phyloP scores from a whole-genome alignment of 176 grass and related monocot species.

The Areca catechu region DNA sequence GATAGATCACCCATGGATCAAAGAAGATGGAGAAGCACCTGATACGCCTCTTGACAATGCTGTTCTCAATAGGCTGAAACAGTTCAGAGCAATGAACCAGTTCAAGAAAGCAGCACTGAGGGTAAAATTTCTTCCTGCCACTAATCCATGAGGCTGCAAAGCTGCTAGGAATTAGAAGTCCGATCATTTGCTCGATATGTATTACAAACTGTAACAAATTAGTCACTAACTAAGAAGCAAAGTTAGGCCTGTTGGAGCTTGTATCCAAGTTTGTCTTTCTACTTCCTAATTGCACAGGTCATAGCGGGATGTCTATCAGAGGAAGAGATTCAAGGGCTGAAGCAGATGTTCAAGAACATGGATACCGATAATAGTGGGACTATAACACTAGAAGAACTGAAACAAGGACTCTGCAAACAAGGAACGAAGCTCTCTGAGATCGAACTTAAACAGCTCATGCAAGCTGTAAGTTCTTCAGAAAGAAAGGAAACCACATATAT shows the following conservation, averaged over 20 bases:
- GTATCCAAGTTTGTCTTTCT: not conserved
- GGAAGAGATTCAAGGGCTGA: slow-evolving; percentile 76
- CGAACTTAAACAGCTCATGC: slow-evolving; percentile 70
- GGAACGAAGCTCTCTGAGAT: slow-evolving; percentile 62
- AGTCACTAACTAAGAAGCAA: no score
- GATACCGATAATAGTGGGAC: slow-evolving; percentile 74
- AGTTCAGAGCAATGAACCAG: slow-evolving; percentile 81
- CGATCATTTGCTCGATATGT: no score
- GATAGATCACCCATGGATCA: slow-evolving; percentile 84
- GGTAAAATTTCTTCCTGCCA: slow-evolving; percentile 19
- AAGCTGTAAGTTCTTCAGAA: slow-evolving; percentile 50
- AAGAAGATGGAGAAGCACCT: slow-evolving; percentile 79
- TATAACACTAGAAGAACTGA: slow-evolving; percentile 81
- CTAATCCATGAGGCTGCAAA: no score
- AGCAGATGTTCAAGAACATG: slow-evolving; percentile 90
- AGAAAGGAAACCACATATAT: no score
- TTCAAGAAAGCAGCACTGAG: slow-evolving; percentile 83
- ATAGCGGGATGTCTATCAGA: slow-evolving; percentile 85
- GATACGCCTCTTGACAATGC: slow-evolving; percentile 69
- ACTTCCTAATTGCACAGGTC: slow-evolving; percentile 23
- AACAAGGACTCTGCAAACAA: slow-evolving; percentile 49
- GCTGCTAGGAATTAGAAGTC: no score
- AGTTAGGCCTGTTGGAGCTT: no score
- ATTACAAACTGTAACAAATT: no score
- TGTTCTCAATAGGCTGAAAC: slow-evolving; percentile 71